Conservation (phyloP, 345 rosid genomes). For the Hibiscus trionum region DNA sequence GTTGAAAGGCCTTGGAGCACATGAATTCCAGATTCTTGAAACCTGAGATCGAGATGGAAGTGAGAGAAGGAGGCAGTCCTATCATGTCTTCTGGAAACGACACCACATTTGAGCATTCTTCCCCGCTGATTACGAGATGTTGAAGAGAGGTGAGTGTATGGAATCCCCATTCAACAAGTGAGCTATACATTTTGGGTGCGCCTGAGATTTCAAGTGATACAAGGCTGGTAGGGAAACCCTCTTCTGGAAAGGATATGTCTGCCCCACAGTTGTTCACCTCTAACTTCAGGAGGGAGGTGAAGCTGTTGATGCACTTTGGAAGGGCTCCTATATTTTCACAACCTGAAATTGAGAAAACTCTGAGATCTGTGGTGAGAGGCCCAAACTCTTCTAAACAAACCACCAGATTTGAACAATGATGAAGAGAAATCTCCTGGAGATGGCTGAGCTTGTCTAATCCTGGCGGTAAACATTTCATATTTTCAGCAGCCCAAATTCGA, state of each 20-base stretch:
- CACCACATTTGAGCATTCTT: not conserved
- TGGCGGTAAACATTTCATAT: not conserved
- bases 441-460: not conserved
- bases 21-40: not conserved
- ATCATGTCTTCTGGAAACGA: not conserved
- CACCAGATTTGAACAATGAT: not conserved
- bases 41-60: accelerated
- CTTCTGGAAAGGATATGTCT: not conserved
- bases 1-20: not conserved
- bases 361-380: no score
- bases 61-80: not conserved
- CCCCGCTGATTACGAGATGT: not conserved
- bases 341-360: no score
- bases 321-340: not conserved
- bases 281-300: not conserved
- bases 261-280: not conserved
- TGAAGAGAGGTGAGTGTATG: not conserved
- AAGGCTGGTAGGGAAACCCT: not conserved
- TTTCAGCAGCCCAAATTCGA: accelerated
- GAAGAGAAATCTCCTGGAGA: not conserved
- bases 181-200: not conserved
- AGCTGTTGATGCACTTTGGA: not conserved
- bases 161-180: not conserved
- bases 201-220: not conserved
- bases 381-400: no score